Evolutionary conservation across 2,329 filamentous ascomycete species (phyloP).

Genomic region (Ascochyta viciae-villosae): DNA sequence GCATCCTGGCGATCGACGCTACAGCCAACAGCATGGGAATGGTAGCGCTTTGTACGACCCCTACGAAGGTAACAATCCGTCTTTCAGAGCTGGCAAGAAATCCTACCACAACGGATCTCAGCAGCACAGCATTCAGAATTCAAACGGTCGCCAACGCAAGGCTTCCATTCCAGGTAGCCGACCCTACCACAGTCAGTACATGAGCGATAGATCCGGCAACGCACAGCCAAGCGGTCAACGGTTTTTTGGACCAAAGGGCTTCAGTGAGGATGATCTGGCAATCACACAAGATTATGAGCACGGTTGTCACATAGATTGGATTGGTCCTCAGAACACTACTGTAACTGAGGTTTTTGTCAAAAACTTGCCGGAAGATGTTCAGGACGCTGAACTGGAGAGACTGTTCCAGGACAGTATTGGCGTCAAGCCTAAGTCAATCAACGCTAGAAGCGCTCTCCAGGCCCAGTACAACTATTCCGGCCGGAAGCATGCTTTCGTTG

Average conservation of each 20-base stretch:
- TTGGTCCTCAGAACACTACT: conserved; percentile 37
- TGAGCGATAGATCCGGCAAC: conserved; percentile 14
- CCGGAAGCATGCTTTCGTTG: conserved; percentile 27
- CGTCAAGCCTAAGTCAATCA: conserved; percentile 13
- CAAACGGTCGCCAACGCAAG: conserved; percentile 28
- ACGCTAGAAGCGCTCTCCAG: neutral
- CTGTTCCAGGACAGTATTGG: conserved; percentile 27
- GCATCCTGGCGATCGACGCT: conserved; percentile 16
- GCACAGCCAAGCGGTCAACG: conserved; percentile 3
- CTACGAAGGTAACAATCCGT: conserved; percentile 30
- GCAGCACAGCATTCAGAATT: conserved; percentile 21
- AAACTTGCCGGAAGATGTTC: conserved; percentile 28
- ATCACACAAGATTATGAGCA: conserved; percentile 27
- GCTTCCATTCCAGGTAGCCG: conserved; percentile 23
- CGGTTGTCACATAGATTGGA: conserved; percentile 39
- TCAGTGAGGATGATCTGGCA: conserved; percentile 21
- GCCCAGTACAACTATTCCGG: neutral
- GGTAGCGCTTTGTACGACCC: conserved; percentile 35
- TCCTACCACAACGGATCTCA: conserved; percentile 19
- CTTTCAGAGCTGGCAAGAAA: conserved; percentile 32
- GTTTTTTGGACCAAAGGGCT: conserved; percentile 12
- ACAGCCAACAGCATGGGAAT: conserved; percentile 14
- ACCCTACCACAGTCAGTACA: conserved; percentile 20
- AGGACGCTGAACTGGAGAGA: conserved; percentile 19
- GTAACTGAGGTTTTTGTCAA: conserved; percentile 39